Conservation (phyloP, 768 basidiomycete species). For the Mrakia blollopis region DNA sequence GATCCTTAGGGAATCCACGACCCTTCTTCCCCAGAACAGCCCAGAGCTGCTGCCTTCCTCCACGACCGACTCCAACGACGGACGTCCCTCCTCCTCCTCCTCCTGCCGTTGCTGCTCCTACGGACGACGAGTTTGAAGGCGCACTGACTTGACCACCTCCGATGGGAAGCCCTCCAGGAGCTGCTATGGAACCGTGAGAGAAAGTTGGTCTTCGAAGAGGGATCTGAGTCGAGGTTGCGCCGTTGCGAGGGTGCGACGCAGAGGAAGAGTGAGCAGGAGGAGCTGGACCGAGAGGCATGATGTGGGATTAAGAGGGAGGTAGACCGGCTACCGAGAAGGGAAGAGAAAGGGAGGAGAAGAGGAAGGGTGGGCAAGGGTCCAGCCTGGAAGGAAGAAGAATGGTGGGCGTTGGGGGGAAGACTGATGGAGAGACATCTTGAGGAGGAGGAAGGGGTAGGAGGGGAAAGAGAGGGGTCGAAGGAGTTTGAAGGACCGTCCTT, state of each 20-base stretch:
- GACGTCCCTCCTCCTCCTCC: neutral
- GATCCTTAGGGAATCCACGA: neutral
- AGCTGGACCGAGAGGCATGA: neutral
- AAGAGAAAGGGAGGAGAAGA: neutral
- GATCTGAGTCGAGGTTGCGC: neutral
- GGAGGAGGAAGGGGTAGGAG: too few relatives aligned
- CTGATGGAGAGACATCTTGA: too few relatives aligned
- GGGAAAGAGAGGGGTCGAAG: too few relatives aligned
- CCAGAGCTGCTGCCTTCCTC: neutral
- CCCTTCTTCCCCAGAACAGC: slow-evolving; percentile 4
- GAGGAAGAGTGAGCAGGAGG: neutral
- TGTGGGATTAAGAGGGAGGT: neutral
- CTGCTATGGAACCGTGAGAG: neutral
- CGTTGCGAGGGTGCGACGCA: neutral
- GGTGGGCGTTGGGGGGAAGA: too few relatives aligned
- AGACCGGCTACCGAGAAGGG: neutral
- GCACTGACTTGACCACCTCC: neutral
- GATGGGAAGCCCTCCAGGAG: neutral
- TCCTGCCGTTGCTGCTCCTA: neutral
- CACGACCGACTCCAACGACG: neutral
- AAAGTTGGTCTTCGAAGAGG: neutral
- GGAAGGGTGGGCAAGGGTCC: neutral
- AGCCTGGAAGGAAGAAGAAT: neutral
- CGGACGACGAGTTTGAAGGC: neutral
- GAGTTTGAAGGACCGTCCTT: too few relatives aligned